Percentiles rank a stretch among this genome's conserved stretches.
phyloP scores from a whole-genome alignment of 305 asterid genomes.

The Fraxinus sp. region DNA sequence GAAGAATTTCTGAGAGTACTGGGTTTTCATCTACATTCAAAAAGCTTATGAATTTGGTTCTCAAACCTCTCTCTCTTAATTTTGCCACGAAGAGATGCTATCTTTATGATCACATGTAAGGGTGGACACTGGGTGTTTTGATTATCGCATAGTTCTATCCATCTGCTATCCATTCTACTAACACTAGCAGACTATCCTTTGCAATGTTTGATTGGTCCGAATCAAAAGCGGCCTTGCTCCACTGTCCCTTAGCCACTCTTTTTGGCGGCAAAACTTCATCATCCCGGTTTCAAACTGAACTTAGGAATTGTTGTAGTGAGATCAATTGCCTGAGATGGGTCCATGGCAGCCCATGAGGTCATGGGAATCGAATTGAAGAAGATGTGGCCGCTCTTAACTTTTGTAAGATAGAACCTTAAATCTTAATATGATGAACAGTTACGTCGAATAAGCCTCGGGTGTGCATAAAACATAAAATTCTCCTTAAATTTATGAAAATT shows the following conservation, averaged over 20 bases:
- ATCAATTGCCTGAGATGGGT: too few relatives aligned
- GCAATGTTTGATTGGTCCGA: conserved; percentile 15
- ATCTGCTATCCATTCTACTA: conserved; percentile 30
- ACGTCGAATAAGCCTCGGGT: background rate
- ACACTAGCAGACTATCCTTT: conserved; percentile 5
- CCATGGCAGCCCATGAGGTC: too few relatives aligned
- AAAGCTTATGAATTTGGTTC: background rate
- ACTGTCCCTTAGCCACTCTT: background rate
- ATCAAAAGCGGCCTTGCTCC: background rate
- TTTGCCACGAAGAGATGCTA: background rate
- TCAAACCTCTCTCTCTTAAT: background rate
- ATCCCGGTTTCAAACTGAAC: too few relatives aligned
- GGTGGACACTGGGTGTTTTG: background rate
- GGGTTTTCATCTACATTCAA: background rate
- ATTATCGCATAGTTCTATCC: conserved; percentile 10
- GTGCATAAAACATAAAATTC: background rate
- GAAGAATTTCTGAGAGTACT: background rate
- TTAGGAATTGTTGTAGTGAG: too few relatives aligned
- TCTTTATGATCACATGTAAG: background rate
- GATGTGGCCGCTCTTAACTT: too few relatives aligned
- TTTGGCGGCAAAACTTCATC: too few relatives aligned
- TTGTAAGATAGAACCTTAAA: too few relatives aligned
- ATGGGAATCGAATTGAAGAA: too few relatives aligned
- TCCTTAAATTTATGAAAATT: background rate
- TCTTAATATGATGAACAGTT: too few relatives aligned